These are phyloP conservation scores for Fusarium anguioides DNA, from an alignment of 2,329 filamentous ascomycete genomes.

Conservation along the genomic window DNA sequence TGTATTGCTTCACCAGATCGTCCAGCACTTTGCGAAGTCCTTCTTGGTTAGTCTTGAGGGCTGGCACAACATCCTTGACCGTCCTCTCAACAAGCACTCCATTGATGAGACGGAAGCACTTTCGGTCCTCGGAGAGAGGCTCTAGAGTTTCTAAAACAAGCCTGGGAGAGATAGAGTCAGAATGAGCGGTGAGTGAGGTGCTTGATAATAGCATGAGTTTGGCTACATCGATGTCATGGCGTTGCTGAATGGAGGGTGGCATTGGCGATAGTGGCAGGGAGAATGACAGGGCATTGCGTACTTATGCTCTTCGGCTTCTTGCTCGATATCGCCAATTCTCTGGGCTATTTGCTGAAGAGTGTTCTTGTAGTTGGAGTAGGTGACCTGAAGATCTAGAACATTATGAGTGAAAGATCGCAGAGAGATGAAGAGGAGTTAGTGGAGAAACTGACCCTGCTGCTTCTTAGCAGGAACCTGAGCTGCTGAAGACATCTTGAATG, in stretches of 20 bases:
- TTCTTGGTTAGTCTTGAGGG: constrained; percentile 92
- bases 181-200: constrained; percentile 57
- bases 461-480: constrained; percentile 69
- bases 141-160: constrained; percentile 93
- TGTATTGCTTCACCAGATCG: constrained; percentile 96
- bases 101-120: constrained; percentile 99
- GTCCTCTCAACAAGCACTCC: constrained; percentile 95
- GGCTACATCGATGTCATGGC: constrained; percentile 33
- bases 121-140: constrained; percentile 84
- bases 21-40: constrained; percentile 94
- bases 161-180: constrained; percentile 59
- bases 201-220: constrained; percentile 22
- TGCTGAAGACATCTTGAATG: constrained; percentile 59
- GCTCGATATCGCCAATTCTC: constrained; percentile 97
- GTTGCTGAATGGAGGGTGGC: constrained; percentile 2
- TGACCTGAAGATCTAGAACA: constrained; percentile 76
- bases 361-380: constrained; percentile 82
- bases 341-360: constrained; percentile 90
- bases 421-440: background rate
- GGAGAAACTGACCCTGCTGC: constrained; percentile 72
- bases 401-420: constrained; percentile 25
- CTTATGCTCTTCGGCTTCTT: constrained; percentile 98
- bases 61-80: constrained; percentile 90
- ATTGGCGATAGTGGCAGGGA: constrained; percentile 26
- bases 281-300: constrained; percentile 63